Base-by-base conservation (phyloP, 192 early-diverging fungal genomes). In the Backusella psychrophila region DNA sequence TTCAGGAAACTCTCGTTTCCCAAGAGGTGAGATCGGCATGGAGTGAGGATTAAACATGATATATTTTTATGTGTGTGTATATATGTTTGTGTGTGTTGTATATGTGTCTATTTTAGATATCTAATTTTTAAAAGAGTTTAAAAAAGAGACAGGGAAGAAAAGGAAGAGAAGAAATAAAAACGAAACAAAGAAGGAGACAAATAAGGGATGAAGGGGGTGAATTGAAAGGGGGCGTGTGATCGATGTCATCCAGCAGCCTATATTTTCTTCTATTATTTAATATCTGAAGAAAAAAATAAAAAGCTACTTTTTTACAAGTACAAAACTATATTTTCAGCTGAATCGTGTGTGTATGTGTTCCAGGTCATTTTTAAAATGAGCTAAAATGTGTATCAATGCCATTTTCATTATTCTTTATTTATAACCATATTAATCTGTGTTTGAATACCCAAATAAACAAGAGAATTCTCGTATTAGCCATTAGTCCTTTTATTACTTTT, bases 151-250 rank as follows among this genome's bases (percentile, higher is more conserved):
- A 44, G 26, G 36, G 41, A 46, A 46, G 36, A 69, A 69, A 69
- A 69, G 36, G 67, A 69, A 38, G 67, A 38, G n/a, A 69, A 69
- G 68, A 69, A 69, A 69, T 69, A 69, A 69, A 69, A 69, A 69
- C 68, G 68, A 69, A 69, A 69, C 68, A 69, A 69, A 39, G 35
- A 69, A 69, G 68, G 68, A 69, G 68, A 21, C 23, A 69, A 69
- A 69, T 69, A 69, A 69, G 68, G 68, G 68, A 23, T 8, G 35
- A 69, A 69, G 68, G 68, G 68, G 36, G 67, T 69, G 33, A 36
- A n/a, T 38, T 69, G 68, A 38, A 69, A 35, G 38, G 56, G 56
- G 21, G 68, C 36, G 68, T 69, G 68, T 69, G 68, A 69, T 69
- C 68, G 68, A 69, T 69, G 68, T 69, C 68, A 69, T 39, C 68